These are phyloP conservation scores for Aspergillus spinulosporus DNA, from an alignment of 2,329 filamentous ascomycete species.

Conservation along the genomic window DNA sequence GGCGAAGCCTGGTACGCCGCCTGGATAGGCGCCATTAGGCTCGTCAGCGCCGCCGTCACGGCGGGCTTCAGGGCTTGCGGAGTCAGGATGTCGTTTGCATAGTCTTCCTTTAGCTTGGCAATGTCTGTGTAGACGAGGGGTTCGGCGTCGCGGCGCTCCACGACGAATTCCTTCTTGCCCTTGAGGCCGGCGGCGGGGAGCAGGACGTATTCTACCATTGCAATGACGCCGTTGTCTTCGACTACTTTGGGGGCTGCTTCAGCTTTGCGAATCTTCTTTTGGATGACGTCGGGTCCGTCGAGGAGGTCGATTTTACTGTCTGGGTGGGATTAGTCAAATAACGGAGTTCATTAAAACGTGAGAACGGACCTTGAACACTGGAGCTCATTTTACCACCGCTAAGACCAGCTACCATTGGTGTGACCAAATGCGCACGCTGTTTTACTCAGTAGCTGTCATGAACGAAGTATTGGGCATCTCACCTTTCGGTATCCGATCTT, in stretches of 20 bases:
- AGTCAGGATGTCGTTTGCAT: slow-evolving; percentile 73
- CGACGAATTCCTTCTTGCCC: slow-evolving; percentile 63
- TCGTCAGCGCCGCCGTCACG: slow-evolving; percentile 69
- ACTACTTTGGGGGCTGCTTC: slow-evolving; percentile 72
- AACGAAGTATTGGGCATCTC: not conserved
- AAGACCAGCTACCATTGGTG: slow-evolving; percentile 87
- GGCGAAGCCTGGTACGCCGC: slow-evolving; percentile 66
- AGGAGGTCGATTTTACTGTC: slow-evolving; percentile 78
- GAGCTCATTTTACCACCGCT: slow-evolving; percentile 82
- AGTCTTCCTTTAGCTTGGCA: slow-evolving; percentile 74
- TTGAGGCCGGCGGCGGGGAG: slow-evolving; percentile 61
- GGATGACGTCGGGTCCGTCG: slow-evolving; percentile 70
- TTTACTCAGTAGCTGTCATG: slow-evolving; percentile 12
- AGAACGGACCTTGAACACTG: slow-evolving; percentile 52
- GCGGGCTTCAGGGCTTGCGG: slow-evolving; percentile 89
- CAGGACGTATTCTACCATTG: slow-evolving; percentile 83
- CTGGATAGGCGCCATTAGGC: slow-evolving; percentile 75
- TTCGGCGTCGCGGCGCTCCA: slow-evolving; percentile 64
- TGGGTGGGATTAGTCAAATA: slow-evolving; percentile 17
- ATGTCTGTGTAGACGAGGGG: slow-evolving; percentile 79
- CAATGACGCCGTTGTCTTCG: slow-evolving; percentile 82
- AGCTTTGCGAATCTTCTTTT: slow-evolving; percentile 84
- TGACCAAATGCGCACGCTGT: slow-evolving; percentile 69
- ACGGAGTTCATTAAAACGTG: not conserved
- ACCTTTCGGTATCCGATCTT: slow-evolving; percentile 78